A percentile compares a stretch with the other conserved stretches of the same genome.
phyloP scores from a whole-genome alignment of 129 eudicot genomes.

The Lactuca saligna region DNA sequence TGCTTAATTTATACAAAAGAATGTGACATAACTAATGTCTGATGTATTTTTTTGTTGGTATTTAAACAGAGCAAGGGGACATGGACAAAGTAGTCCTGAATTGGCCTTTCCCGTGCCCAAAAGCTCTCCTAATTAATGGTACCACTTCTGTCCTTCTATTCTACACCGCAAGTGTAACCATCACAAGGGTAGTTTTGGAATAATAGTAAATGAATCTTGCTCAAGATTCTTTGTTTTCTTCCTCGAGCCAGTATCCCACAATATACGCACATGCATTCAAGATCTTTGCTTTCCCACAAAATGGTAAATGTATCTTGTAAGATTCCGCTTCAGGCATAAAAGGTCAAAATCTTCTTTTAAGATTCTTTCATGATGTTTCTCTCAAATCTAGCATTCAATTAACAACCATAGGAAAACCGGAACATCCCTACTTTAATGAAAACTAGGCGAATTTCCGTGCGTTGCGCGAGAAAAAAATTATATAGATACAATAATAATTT shows the following conservation, averaged over 20 bases:
- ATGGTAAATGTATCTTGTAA: not conserved
- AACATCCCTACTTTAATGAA: too few relatives aligned
- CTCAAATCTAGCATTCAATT: not conserved
- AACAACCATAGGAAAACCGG: not conserved
- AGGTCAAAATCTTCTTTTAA: not conserved
- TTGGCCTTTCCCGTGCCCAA: constrained; percentile 23
- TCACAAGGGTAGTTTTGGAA: constrained; percentile 15
- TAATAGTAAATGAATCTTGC: constrained; percentile 20
- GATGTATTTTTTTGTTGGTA: not conserved
- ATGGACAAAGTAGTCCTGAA: constrained; percentile 7
- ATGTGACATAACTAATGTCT: not conserved
- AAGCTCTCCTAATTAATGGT: constrained; percentile 18
- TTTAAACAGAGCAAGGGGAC: not conserved
- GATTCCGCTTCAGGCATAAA: not conserved
- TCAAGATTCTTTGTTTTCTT: constrained; percentile 33
- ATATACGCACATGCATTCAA: constrained; percentile 8
- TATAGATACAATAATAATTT: too few relatives aligned
- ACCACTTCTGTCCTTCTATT: constrained; percentile 11
- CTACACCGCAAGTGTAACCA: constrained; percentile 16
- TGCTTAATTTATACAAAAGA: not conserved
- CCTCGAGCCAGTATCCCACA: not conserved
- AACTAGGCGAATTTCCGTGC: too few relatives aligned
- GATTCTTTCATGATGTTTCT: not conserved
- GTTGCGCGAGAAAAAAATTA: too few relatives aligned
- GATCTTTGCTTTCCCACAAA: constrained; percentile 9